Base-by-base conservation (phyloP, 2,329 filamentous ascomycete genomes). In the Dothistroma pini region DNA sequence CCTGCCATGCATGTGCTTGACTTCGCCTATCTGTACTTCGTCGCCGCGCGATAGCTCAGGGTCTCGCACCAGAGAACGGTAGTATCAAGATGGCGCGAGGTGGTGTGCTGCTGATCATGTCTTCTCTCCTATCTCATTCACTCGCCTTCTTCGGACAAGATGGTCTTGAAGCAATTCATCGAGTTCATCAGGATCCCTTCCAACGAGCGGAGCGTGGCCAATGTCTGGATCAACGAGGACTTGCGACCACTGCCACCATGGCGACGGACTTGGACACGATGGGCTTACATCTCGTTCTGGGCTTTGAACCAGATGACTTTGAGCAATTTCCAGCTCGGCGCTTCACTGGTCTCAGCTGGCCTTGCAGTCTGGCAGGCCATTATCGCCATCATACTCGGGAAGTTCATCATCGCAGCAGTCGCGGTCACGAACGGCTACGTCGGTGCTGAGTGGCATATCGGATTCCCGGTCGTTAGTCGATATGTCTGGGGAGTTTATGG, bases 401-500 rank as follows among this genome's bases (percentile, higher is more conserved):
- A 80, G 64, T 62, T 82, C 75, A 79, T 83, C 69, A 80, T 83
- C 63, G 78, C 84, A 49, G 80, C 79, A 34, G 78, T 84, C 49
- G 83, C 88, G n/a, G 87, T 87, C 49, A 81, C 83, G 12, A 71
- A 73, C 64, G 82, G 85, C 31, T 64, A 65, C 21, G 61, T 67
- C 12, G 78, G 77, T 32, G 74, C 75, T n/a, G 75, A 75, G 65
- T 79, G 83, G 69, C 80, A 84, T 68, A 76, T 80, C 7, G 81
- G 81, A 0, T 85, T 84, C 65, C 81, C 83, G 0, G 81, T 85
- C 19, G 77, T 84, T 34, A 78, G 80, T 0, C 78, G 83, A 44
- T 81, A 81, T 5, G 79, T 79, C 54, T 85, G 81, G 79, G 83
- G 82, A 0, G 83, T 84, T 69, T 83, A 79, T n/a, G 52, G 51